These are phyloP conservation scores for Haematococcus lacustris DNA, from an alignment of 139 green algal species.

Conservation along the genomic window DNA sequence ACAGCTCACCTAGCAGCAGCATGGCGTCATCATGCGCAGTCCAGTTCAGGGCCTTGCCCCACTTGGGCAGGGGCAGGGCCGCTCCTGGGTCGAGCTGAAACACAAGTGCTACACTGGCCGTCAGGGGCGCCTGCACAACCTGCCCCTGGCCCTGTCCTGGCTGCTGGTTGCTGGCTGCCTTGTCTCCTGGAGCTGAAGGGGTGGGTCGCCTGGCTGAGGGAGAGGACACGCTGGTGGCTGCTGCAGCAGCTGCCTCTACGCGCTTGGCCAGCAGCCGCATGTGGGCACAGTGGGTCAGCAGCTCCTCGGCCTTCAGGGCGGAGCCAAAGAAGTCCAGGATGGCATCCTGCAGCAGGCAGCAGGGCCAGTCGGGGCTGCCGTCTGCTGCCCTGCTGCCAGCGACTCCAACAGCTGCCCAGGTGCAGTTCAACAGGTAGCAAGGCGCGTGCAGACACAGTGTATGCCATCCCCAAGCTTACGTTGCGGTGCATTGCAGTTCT, in stretches of 20 bases:
- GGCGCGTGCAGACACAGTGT: neutral
- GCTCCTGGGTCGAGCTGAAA: conserved; percentile 50
- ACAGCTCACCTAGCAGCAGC: conserved; percentile 65
- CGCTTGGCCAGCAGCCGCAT: conserved; percentile 46
- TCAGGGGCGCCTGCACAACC: neutral
- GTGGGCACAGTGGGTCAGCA: conserved; percentile 41
- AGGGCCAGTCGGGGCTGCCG: too few relatives aligned
- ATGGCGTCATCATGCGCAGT: conserved; percentile 63
- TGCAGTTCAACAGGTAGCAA: too few relatives aligned
- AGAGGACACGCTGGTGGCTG: neutral
- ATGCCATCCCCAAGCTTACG: neutral
- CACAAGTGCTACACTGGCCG: neutral
- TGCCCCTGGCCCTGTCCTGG: neutral
- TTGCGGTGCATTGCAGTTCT: neutral
- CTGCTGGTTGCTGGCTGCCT: neutral
- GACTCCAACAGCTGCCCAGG: too few relatives aligned
- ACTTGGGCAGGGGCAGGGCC: conserved; percentile 40
- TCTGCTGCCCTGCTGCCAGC: too few relatives aligned
- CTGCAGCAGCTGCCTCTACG: neutral
- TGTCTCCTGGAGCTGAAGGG: neutral
- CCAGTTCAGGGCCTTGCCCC: conserved; percentile 60
- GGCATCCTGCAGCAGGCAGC: conserved; percentile 34
- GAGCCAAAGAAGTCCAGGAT: conserved; percentile 89
- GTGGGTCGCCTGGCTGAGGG: neutral
- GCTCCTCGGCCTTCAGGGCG: conserved; percentile 70